phyloP scores from a whole-genome alignment of 805 yeast genomes.

The Metschnikowia cubensis region DNA sequence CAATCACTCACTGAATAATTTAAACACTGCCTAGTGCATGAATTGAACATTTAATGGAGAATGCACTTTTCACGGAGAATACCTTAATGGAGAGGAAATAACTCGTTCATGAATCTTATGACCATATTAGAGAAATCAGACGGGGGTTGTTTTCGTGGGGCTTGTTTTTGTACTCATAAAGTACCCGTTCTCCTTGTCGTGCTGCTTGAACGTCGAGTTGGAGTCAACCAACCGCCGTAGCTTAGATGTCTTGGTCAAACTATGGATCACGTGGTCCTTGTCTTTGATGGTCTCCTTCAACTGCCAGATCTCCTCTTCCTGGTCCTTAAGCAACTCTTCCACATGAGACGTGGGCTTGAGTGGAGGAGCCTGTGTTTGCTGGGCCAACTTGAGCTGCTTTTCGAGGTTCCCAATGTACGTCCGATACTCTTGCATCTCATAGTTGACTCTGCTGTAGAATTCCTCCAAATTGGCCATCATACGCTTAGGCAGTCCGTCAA shows the following conservation, averaged over 20 bases:
- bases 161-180: not conserved
- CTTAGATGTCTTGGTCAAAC: slow-evolving; percentile 61
- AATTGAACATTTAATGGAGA: no score
- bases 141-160: not conserved
- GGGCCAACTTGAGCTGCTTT: slow-evolving; percentile 40
- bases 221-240: slow-evolving; percentile 47
- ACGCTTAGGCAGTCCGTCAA: slow-evolving; percentile 32
- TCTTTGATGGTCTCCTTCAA: slow-evolving; percentile 59
- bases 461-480: slow-evolving; percentile 48
- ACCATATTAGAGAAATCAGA: not conserved
- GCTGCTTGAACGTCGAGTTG: slow-evolving; percentile 14
- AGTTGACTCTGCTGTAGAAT: slow-evolving; percentile 42
- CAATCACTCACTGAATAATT: no score
- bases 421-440: slow-evolving; percentile 56
- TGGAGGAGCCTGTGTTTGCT: slow-evolving; percentile 16
- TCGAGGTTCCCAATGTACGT: slow-evolving; percentile 61
- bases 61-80: no score
- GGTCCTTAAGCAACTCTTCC: slow-evolving; percentile 47
- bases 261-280: slow-evolving; percentile 76
- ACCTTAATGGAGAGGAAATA: no score
- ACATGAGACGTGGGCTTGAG: not conserved
- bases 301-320: slow-evolving; percentile 65
- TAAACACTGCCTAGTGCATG: no score
- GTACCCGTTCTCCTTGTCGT: not conserved
- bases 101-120: not conserved